Evolutionary conservation across 192 early-diverging fungal genomes (phyloP), one percentile per base, ranked within the genome.

Genomic region (Coemansia javaensis): DNA sequence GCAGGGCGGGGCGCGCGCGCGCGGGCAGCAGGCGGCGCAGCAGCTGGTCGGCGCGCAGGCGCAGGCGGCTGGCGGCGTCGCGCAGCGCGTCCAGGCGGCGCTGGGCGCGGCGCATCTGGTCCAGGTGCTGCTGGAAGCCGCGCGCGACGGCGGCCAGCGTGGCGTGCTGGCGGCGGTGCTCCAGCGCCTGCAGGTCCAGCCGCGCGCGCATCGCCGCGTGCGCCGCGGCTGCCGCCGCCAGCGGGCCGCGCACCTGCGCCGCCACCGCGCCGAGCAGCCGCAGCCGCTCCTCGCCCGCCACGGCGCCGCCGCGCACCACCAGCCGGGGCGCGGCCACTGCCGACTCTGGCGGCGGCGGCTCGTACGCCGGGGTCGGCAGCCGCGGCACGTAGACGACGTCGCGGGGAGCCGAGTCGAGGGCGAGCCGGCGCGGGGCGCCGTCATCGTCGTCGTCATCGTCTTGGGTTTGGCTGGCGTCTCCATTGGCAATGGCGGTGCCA

Each of bases 11-110:
- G 47, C 86, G 81, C 34, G 68, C 72, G 13, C 64, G 62, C n/a
- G n/a, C n/a, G 32, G 79, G 79, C 36, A 82, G 79, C 24, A 87
- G 42, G 50, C 82, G 78, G 22, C 81, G 81, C 41, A 90, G 50
- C 21, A 85, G 46, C 10, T 64, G 63, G 40, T 88, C 85, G 2
- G 76, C 76, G 6, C 79, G 79, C 32, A 76, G 48, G 7, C 62
- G 50, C 40, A 82, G 53, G 22, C 55, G 73, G 24, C 46, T 51
- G 16, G 56, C 48, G 46, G 48, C 78, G n/a, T 33, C 53, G 35
- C 32, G 67, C 39, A 70, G 40, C 44, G 40, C 65, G 48, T 66
- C 67, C 24, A 80, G 56, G 41, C 75, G 66, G 20, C 48, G 50
- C 51, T 65, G 70, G 39, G 70, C 58, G 34, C 32, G 39, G 16